Evolutionary conservation across 768 basidiomycete species (phyloP), one percentile per base, ranked within the genome.

Genomic region (Lactarius evosmus): DNA sequence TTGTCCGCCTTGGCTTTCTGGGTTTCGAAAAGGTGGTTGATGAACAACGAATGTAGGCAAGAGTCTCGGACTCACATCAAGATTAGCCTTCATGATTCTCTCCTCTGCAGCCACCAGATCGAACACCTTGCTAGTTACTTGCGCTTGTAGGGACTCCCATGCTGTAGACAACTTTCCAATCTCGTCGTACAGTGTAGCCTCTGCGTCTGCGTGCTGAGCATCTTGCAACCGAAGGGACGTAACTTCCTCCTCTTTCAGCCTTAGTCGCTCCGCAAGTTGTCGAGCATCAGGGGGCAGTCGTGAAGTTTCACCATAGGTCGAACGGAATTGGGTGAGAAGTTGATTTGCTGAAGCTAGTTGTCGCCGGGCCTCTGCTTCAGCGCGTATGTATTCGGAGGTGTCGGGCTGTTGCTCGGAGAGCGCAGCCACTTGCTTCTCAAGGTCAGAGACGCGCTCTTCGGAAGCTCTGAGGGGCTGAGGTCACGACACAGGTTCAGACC

Each of bases 1-100:
- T 95, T 96, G 64, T 98, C 95, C 17, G 91, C 86, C 76, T 96
- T 98, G 9, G 93, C 91, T 88, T 92, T 93, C 93, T 98, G 75
- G 38, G 58, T 38, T 16, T 58, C 49, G 62, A 46, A 49, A 38
- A 63, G 49, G 66, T 7, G 29, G 32, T 17, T 38, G 36, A 38
- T 19, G 19, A 61, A 27, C 38, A 25, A 16, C 60, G 44, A 14
- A 25, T 3, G 3, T 38, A 55, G 22, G 30, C 29, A 14, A 59
- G 25, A 53, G 4, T 22, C 44, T 11, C 19, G 25, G 34, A 78
- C 83, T 58, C 57, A 93, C 95, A 74, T 96, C 95, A 27, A 85
- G 79, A 19, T 77, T 76, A 46, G 79, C 75, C 70, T 87, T 90
- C 55, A 78, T 75, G 56, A 95, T 70, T 62, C 83, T 84, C 29